Evolutionary conservation across 78 protist genomes (phyloP), one percentile per base, ranked within the genome.

Genomic region (Tieghemostelium lacteum): DNA sequence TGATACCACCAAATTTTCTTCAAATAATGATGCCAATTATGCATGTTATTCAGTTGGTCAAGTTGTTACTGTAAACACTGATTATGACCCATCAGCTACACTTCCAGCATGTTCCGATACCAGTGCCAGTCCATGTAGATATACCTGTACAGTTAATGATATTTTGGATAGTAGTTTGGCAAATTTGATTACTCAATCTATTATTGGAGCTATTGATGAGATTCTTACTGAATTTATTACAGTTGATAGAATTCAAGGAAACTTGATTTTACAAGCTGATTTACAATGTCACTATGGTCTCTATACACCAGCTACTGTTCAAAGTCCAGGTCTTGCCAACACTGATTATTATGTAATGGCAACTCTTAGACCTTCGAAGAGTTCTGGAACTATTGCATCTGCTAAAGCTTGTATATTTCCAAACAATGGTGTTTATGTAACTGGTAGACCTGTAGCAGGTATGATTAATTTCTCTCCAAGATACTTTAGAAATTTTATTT

Each of bases 41-140:
- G 66, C 87, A 33, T 76, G 87, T 24, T 76, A 42, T 37, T 29
- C 2, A 29, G 87, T 63, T 29, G 87, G 87, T 29, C 40, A 76
- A 33, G 8, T 6, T n/a, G 36, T 76, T 45, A 2, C 20, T 34
- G 4, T 29, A 33, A 45, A 45, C 22, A n/a, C 1, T 28, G 4
- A 3, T 26, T 31, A 24, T 10, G 16, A 17, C 0, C 5, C 45
- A 3, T 34, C 37, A 33, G 14, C 49, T 0, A 4, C 2, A 12
- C 29, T 28, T 7, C 10, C 40, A 26, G 49, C 26, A 40, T 20
- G 12, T 31, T 40, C 57, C 20, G 12, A 17, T 3, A 29, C 28
- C 24, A 17, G 12, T 65, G 24, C 31, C 14, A 40, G 54, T 22
- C 8, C 8, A 16, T 67, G 74, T 67, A 26, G 14, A 2, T 42